Conservation (phyloP, 2,329 filamentous ascomycete species). For the Beauveria varroae region DNA sequence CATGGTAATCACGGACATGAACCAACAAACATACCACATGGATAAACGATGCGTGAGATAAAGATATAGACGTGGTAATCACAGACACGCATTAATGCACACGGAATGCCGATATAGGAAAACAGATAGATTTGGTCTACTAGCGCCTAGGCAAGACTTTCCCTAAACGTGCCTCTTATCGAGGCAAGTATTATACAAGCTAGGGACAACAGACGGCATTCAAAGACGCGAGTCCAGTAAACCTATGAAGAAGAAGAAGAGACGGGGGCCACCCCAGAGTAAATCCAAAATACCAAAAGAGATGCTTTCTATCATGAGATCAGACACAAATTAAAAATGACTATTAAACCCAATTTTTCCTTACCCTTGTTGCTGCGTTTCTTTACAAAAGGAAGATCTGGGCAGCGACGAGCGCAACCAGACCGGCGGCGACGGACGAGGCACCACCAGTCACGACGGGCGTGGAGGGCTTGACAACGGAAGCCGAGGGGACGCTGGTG, state of each 20-base stretch:
- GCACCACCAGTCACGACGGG: constrained; percentile 3
- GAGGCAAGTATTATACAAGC: background rate
- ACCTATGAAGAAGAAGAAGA: constrained; percentile 1
- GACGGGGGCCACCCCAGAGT: background rate
- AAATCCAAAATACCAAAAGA: constrained; percentile 3
- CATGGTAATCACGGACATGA: background rate
- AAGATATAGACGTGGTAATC: background rate
- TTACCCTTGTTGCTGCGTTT: background rate
- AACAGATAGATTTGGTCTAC: background rate
- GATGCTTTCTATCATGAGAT: constrained; percentile 8
- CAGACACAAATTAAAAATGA: constrained; percentile 3
- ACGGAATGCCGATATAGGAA: background rate
- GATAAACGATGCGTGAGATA: background rate
- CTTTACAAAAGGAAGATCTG: constrained; percentile 8
- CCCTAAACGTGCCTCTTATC: too few species aligned
- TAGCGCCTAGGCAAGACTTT: background rate
- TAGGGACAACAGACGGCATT: background rate
- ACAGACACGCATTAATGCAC: background rate
- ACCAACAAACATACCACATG: background rate
- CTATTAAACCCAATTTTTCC: background rate
- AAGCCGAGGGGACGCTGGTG: background rate
- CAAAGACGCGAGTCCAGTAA: background rate
- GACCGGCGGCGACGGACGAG: background rate
- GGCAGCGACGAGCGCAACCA: constrained; percentile 7
- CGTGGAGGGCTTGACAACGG: background rate